Evolutionary conservation across 768 basidiomycete genomes (phyloP), one percentile per base, ranked within the genome.

Genomic region (Amanita thiersii): DNA sequence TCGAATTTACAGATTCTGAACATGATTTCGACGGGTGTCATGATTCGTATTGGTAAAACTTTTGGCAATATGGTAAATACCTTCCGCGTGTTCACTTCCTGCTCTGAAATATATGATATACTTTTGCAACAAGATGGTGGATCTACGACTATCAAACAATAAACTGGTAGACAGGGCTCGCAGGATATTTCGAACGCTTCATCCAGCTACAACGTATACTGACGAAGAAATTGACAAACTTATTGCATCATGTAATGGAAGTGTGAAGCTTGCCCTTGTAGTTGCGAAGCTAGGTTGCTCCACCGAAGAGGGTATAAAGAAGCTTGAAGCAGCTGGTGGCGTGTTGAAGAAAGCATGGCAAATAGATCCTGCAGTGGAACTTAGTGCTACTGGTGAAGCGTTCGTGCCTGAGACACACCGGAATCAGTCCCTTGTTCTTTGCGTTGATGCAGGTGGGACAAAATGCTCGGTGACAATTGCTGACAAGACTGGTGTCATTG

Each of bases 11-110:
- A 60, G 60, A 58, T 62, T 25, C 36, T 64, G 39, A 64, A 64
- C 39, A 64, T 62, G 61, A 60, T 62, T 11, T 62, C 61, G 17
- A 62, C 61, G 2, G 60, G 57, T 0, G 50, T 61, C 0, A 61
- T 61, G 51, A 53, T 64, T 31, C 52, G 57, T 30, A 51, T 62
- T 19, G 62, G 62, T 6, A 61, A 60, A 44, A 64, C 61, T 1
- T 59, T 57, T 40, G 59, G 62, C 6, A 64, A 64, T 44, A 24
- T 61, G 37, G 62, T 59, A 41, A 26, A 56, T 45, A 9, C 17
- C 34, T 17, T 39, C 6, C 15, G 7, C 15, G 19, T 35, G 14
- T 12, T 17, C 6, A 14, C 11, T 29, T 43, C 4, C 6, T n/a
- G 10, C 5, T 24, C 43, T n/a, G 20, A 32, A 19, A 21, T 15